phyloP scores from a whole-genome alignment of 2,329 filamentous ascomycete genomes.

The Ceratocystiopsis brevicomis region DNA sequence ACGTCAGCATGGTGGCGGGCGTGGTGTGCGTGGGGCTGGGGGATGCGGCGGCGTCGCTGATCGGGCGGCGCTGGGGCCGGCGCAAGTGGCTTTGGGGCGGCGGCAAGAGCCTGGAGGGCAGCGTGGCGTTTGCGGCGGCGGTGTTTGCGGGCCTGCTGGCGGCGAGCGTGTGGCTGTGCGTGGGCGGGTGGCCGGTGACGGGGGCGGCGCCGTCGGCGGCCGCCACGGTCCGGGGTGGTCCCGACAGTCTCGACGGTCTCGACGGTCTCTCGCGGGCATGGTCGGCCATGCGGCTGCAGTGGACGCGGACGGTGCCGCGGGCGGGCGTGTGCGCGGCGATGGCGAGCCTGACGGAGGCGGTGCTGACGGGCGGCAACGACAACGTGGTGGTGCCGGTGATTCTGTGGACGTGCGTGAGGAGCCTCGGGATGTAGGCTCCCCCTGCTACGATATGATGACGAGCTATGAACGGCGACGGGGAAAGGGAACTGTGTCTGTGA shows the following conservation, averaged over 20 bases:
- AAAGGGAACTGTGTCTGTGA: too few species aligned
- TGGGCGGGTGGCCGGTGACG: constrained; percentile 63
- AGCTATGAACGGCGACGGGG: too few species aligned
- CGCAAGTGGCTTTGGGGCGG: constrained; percentile 94
- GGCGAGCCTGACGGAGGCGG: constrained; percentile 83
- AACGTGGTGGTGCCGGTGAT: constrained; percentile 93
- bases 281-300: constrained; percentile 3
- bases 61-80: constrained; percentile 70
- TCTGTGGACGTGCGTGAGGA: constrained; percentile 80
- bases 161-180: constrained; percentile 52
- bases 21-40: constrained; percentile 90
- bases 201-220: constrained; percentile 15
- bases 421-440: constrained; percentile 36
- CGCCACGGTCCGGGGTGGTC: too few species aligned
- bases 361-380: constrained; percentile 91
- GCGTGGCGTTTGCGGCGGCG: constrained; percentile 59
- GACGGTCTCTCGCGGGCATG: constrained; percentile 4
- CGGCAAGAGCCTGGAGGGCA: constrained; percentile 85
- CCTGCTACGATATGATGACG: too few species aligned
- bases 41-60: constrained; percentile 78
- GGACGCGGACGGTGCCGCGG: constrained; percentile 40
- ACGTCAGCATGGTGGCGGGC: constrained; percentile 79
- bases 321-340: constrained; percentile 53
- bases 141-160: constrained; percentile 57
- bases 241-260: too few species aligned